Conservation (phyloP, 2,329 filamentous ascomycete genomes). For the Fusarium temperatum region DNA sequence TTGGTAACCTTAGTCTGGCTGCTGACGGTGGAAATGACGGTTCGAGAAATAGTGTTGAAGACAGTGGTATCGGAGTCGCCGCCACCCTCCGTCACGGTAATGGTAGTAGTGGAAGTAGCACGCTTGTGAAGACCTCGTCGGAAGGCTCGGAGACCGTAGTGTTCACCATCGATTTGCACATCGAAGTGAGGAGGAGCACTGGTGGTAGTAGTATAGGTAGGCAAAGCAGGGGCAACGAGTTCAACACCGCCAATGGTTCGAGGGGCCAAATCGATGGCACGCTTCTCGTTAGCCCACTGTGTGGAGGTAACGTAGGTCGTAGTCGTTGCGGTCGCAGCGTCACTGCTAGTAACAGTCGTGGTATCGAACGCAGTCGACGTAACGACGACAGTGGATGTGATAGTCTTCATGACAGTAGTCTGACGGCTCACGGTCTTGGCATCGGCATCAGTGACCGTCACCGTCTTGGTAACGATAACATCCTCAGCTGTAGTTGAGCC, state of each 20-base stretch:
- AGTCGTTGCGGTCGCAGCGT: conserved; percentile 48
- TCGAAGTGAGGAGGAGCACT: conserved; percentile 23
- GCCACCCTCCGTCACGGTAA: conserved; percentile 46
- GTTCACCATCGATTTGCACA: conserved; percentile 8
- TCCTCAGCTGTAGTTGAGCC: conserved; percentile 30
- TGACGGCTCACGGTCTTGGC: conserved; percentile 42
- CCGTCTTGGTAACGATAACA: conserved; percentile 43
- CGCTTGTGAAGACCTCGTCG: conserved; percentile 46
- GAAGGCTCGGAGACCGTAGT: conserved; percentile 31
- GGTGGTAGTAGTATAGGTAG: conserved; percentile 32
- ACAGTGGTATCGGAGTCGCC: conserved; percentile 37
- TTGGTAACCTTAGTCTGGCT: conserved; percentile 42
- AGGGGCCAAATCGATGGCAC: conserved; percentile 43
- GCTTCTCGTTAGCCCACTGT: conserved; percentile 46
- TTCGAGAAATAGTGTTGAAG: conserved; percentile 44
- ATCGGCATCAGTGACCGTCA: conserved; percentile 43
- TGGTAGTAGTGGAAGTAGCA: conserved; percentile 44
- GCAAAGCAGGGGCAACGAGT: conserved; percentile 23
- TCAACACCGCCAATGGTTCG: conserved; percentile 37
- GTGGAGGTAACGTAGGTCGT: conserved; percentile 50
- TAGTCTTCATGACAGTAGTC: conserved; percentile 44
- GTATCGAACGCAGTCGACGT: conserved; percentile 50
- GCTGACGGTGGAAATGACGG: conserved; percentile 46
- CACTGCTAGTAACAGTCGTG: conserved; percentile 48
- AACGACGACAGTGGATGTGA: conserved; percentile 47